phyloP scores from a whole-genome alignment of 306 rosid genomes.

The Dalbergia cultrata region DNA sequence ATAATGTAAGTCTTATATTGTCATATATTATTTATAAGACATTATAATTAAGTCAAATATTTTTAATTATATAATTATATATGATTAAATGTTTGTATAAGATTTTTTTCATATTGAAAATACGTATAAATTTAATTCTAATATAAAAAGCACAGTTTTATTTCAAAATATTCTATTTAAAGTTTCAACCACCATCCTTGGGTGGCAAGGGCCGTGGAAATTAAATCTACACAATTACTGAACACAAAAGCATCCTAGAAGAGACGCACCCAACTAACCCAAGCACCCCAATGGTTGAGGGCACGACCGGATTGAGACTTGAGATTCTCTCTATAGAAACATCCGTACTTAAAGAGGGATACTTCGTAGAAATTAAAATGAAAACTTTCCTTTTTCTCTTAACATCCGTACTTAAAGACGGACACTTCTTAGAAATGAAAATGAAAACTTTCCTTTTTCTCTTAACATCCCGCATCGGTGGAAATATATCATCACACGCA shows the following conservation, averaged over 20 bases:
- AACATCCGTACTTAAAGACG: background rate
- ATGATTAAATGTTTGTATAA: too few relatives aligned
- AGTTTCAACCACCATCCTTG: background rate
- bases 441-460: background rate
- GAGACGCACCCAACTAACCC: background rate
- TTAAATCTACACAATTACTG: background rate
- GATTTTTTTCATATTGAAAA: too few relatives aligned
- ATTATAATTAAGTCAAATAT: too few relatives aligned
- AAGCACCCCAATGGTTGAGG: background rate
- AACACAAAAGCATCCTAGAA: background rate
- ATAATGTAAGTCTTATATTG: too few relatives aligned
- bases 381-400: background rate
- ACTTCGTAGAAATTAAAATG: background rate
- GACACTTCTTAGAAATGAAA: background rate
- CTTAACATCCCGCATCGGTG: background rate
- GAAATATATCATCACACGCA: background rate
- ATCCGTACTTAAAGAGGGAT: background rate
- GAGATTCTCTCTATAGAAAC: background rate
- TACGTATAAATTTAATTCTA: too few relatives aligned
- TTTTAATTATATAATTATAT: too few relatives aligned
- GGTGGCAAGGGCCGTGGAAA: slow-evolving; percentile 3
- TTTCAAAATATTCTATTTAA: background rate
- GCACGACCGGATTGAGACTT: background rate
- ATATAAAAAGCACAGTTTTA: background rate
- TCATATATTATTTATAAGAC: too few relatives aligned